These are phyloP conservation scores for Erysimum cheiri DNA, from an alignment of 441 rosid genomes.

Conservation along the genomic window DNA sequence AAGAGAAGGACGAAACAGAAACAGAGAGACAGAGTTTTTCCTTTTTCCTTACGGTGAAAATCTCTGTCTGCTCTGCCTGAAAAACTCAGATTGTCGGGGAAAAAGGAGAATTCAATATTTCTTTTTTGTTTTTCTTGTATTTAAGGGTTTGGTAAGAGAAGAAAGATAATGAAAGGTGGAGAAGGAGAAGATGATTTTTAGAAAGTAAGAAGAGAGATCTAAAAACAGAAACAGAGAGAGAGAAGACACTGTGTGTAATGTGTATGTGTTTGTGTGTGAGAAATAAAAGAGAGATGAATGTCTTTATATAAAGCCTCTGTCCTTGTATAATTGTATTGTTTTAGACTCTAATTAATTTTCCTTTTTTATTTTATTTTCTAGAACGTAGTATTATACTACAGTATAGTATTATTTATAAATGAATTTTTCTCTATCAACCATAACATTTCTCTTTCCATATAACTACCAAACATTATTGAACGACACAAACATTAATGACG, in stretches of 20 bases:
- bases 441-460: constrained; percentile 35
- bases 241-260: constrained; percentile 14
- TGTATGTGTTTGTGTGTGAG: constrained; percentile 31
- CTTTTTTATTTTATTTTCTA: not conserved
- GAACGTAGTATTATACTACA: not conserved
- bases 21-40: constrained; percentile 39
- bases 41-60: constrained; percentile 25
- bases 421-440: constrained; percentile 28
- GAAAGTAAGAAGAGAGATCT: constrained; percentile 40
- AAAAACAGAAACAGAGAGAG: constrained; percentile 28
- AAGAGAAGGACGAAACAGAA: constrained; percentile 34
- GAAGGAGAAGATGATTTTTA: constrained; percentile 40
- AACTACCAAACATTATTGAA: constrained; percentile 43
- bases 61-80: constrained; percentile 40
- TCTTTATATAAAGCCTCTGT: constrained; percentile 48
- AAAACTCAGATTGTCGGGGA: constrained; percentile 34
- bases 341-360: constrained; percentile 3
- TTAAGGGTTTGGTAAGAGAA: constrained; percentile 32
- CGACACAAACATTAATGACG: constrained; percentile 32
- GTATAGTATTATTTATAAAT: not conserved
- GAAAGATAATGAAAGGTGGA: constrained; percentile 36
- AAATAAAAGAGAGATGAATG: constrained; percentile 42
- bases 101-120: constrained; percentile 9
- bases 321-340: constrained; percentile 15
- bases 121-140: constrained; percentile 32